These are phyloP conservation scores for Metschnikowia rubicola DNA, from an alignment of 805 yeast genomes.

Conservation along the genomic window DNA sequence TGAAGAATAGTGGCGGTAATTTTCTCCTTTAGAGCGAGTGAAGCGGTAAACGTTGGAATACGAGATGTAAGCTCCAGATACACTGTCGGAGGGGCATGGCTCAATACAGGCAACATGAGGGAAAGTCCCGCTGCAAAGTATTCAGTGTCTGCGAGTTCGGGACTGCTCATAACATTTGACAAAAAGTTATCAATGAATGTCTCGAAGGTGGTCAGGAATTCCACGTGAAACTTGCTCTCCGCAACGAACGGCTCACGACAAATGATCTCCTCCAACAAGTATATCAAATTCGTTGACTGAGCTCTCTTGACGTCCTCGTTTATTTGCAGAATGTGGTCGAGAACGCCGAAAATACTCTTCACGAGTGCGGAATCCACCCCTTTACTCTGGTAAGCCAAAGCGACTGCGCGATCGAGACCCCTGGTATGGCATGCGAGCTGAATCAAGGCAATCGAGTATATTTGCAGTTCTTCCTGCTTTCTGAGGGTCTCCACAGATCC, in stretches of 20 bases:
- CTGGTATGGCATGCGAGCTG: conserved; percentile 16
- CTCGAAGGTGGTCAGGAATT: background rate
- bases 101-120: conserved; percentile 52
- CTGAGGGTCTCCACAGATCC: background rate
- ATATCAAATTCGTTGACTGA: conserved; percentile 5
- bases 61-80: background rate
- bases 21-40: conserved; percentile 18
- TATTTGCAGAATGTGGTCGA: background rate
- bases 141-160: conserved; percentile 32
- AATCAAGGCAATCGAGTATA: conserved; percentile 15
- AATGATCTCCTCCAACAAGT: conserved; percentile 6
- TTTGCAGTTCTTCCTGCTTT: conserved; percentile 1
- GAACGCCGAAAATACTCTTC: background rate
- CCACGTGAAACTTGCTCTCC: background rate
- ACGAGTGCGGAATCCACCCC: conserved; percentile 11
- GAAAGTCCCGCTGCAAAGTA: conserved; percentile 61
- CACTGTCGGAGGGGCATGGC: conserved; percentile 32
- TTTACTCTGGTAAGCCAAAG: conserved; percentile 2
- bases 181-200: conserved; percentile 11
- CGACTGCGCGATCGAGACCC: background rate
- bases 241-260: conserved; percentile 3
- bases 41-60: conserved; percentile 7
- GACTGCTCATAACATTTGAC: conserved; percentile 29
- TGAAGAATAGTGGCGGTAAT: conserved; percentile 45
- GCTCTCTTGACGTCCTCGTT: background rate